Base-by-base conservation (phyloP, 768 basidiomycete species). In the Amyloporia xantha region DNA sequence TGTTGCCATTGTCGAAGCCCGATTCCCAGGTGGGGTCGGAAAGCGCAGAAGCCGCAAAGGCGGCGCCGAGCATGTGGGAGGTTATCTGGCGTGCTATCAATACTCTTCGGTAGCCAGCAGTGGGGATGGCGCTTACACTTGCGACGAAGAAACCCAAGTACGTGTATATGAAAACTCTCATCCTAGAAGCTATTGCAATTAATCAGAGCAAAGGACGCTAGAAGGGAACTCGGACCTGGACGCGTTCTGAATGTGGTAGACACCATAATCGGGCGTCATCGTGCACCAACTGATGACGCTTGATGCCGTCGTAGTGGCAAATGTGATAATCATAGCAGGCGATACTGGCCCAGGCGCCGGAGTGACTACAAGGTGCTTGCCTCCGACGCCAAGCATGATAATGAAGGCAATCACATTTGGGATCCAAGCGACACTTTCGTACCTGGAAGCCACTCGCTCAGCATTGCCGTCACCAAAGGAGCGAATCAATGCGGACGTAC, bases 211-310 rank as follows among this genome's bases (percentile, higher is more conserved):
- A 25, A 6, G 15, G 20, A 4, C 13, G 41, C 41, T 17, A n/a
- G 19, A n/a, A n/a, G n/a, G n/a, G n/a, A 12, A 30, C 21, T 6
- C n/a, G 20, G n/a, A 67, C 62, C 63, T 63, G 2, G 67, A 61
- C 1, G 62, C 63, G 19, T 60, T 56, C 24, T 56, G 59, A 4
- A 54, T 53, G 54, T 77, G 73, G 51, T 76, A 77, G 19, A 74
- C 69, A 6, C 74, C 74, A 44, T 76, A 77, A 49, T 78, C 76
- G 1, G 74, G 63, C 0, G 67, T 71, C 64, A 76, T 66, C 2
- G 68, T 53, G 43, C 68, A 68, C 66, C 68, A 74, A 41, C 71
- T 70, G 51, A 75, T 61, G 10, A 75, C 63, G 43, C 68, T 74
- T 0, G 76, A 68, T 2, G 69, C 69, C 24, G 75, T 54, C 1